Conservation (phyloP, 176 grass and related monocot genomes). For the Hsuehochloa calcarea region DNA sequence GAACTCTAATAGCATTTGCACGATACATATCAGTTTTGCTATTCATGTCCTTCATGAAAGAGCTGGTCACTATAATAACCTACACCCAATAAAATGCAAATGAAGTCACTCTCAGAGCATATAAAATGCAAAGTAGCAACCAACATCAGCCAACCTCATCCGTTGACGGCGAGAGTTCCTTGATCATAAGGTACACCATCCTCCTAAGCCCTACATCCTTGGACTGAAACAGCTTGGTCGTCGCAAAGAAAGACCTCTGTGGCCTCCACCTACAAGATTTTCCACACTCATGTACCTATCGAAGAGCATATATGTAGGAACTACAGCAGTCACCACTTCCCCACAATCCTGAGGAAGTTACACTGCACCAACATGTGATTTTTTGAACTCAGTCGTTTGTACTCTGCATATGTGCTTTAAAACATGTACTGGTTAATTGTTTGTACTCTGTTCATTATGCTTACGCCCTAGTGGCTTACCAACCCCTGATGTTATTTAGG, state of each 20-base stretch:
- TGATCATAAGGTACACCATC: slow-evolving; percentile 99
- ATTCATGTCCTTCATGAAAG: slow-evolving; percentile 99
- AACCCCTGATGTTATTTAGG: not conserved
- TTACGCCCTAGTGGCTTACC: not conserved
- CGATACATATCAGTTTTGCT: slow-evolving; percentile 99
- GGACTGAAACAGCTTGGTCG: slow-evolving; percentile 95
- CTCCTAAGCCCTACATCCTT: slow-evolving; percentile 96
- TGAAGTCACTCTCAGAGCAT: slow-evolving; percentile 10
- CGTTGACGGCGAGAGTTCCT: slow-evolving; percentile 91
- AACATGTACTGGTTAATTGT: not conserved
- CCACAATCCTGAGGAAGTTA: not conserved
- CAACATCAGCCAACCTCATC: slow-evolving; percentile 63
- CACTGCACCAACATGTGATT: not conserved
- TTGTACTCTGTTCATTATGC: not conserved
- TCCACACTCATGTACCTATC: slow-evolving; percentile 10
- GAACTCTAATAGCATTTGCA: slow-evolving; percentile 94
- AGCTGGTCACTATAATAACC: slow-evolving; percentile 99
- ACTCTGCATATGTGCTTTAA: not conserved
- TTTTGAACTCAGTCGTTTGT: too few relatives aligned
- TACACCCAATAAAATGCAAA: slow-evolving; percentile 22
- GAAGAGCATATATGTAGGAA: not conserved
- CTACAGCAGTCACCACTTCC: not conserved
- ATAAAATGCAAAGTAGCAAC: not conserved
- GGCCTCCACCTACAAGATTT: slow-evolving; percentile 69
- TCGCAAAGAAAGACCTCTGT: slow-evolving; percentile 95